These are phyloP conservation scores for Neurospora sublineolata DNA, from an alignment of 495 filamentous ascomycete species.

Conservation along the genomic window DNA sequence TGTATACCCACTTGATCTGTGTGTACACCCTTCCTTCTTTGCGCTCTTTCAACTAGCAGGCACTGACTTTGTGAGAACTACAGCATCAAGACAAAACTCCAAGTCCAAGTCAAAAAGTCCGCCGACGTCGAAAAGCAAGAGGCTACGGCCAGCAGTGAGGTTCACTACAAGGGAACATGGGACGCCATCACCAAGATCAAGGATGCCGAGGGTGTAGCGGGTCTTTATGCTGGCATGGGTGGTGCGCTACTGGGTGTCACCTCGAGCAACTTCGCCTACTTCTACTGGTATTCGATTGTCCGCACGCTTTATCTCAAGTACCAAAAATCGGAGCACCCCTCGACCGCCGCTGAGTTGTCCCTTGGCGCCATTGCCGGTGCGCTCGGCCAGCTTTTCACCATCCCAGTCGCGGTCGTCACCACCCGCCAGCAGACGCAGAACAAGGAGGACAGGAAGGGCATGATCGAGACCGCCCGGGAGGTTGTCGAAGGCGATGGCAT, in stretches of 20 bases:
- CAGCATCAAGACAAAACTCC: slow-evolving; percentile 92
- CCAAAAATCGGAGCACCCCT: slow-evolving; percentile 50
- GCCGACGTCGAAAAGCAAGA: slow-evolving; percentile 22
- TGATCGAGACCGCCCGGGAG: slow-evolving; percentile 80
- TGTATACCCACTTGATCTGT: slow-evolving; percentile 97
- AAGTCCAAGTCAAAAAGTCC: slow-evolving; percentile 79
- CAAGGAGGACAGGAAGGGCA: slow-evolving; percentile 71
- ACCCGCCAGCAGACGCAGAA: slow-evolving; percentile 88
- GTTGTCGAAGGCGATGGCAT: slow-evolving; percentile 82
- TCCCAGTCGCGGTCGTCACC: slow-evolving; percentile 89
- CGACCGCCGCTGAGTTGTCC: slow-evolving; percentile 75
- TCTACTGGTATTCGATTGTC: slow-evolving; percentile 96
- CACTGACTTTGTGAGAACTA: neutral
- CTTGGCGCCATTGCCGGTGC: slow-evolving; percentile 85
- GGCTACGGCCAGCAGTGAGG: slow-evolving; percentile 28
- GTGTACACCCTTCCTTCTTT: slow-evolving; percentile 23
- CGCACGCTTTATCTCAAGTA: slow-evolving; percentile 69
- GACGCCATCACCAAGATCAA: slow-evolving; percentile 83
- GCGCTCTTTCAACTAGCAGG: neutral
- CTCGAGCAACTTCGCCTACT: slow-evolving; percentile 98
- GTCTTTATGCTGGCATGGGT: slow-evolving; percentile 80
- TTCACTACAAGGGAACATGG: slow-evolving; percentile 74
- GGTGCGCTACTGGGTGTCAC: slow-evolving; percentile 84
- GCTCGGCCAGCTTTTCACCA: slow-evolving; percentile 89
- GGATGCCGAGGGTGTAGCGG: slow-evolving; percentile 65